Evolutionary conservation across 202 grass and related monocot species (phyloP), one percentile per base, ranked within the genome.

Genomic region (Panicum hallii): DNA sequence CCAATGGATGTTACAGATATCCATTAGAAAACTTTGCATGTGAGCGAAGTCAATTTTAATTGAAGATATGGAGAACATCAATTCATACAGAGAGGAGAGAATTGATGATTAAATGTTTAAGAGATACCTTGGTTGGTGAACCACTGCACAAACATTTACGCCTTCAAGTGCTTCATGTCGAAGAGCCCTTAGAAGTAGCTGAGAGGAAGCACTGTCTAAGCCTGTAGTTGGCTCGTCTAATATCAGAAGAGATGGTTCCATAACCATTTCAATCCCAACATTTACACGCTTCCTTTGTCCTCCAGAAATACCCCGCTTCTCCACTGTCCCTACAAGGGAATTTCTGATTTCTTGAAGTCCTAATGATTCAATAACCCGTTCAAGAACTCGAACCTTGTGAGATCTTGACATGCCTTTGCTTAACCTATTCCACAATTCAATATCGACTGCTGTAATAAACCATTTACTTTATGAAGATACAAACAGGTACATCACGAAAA

Each of bases 181-280:
- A 87, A 97, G 91, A 86, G 94, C 91, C 80, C 82, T 91, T 60
- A 97, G 49, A 80, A 97, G 87, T 79, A 88, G 85, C 74, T 87
- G 89, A 84, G 94, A 97, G 26, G 94, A 93, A 78, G 94, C 91
- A 88, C 94, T 97, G 66, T 97, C 94, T 75, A 97, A 88, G 30
- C 94, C 94, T 45, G 94, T 93, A 63, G 94, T 97, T 69, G 94
- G 94, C 81, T 97, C 94, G 70, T 97, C 94, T 43, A 97, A 83
- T 85, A 97, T 93, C 85, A 97, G 88, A 79, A 93, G 83, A 85
- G 91, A 93, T 75, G 94, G 94, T 79, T 97, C 94, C 83, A 97
- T 97, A 50, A 93, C 94, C 94, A 97, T 90, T 87, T 97, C 94
- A 81, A 93, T 85, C 41, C 94, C 94, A 69, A 96, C 86, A 81